phyloP scores from a whole-genome alignment of 2,329 filamentous ascomycete genomes.

The Alternaria triticina region DNA sequence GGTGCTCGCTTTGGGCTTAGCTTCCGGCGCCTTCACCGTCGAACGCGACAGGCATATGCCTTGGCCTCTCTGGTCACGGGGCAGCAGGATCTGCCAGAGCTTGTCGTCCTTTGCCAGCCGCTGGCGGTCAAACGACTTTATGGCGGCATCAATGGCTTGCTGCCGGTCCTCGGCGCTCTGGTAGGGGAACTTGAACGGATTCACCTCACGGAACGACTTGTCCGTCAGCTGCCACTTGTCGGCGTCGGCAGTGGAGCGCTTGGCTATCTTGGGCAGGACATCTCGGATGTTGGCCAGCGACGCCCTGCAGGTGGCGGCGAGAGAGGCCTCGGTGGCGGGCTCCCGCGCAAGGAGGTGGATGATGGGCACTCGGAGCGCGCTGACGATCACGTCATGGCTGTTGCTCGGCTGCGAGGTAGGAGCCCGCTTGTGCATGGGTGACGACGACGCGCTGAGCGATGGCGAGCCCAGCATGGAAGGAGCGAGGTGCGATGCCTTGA shows the following conservation, averaged over 20 bases:
- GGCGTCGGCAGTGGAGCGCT: constrained; percentile 56
- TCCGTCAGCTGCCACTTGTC: constrained; percentile 58
- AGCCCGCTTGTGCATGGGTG: constrained; percentile 41
- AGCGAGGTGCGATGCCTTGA: constrained; percentile 44
- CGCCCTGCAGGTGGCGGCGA: constrained; percentile 42
- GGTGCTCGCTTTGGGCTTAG: constrained; percentile 43
- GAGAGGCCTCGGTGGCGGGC: constrained; percentile 37
- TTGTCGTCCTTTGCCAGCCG: constrained; percentile 65
- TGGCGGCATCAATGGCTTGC: constrained; percentile 66
- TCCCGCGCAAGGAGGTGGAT: constrained; percentile 61
- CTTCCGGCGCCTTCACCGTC: constrained; percentile 55
- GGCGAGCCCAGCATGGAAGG: constrained; percentile 50
- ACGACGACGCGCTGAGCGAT: constrained; percentile 46
- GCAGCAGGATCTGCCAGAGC: constrained; percentile 67
- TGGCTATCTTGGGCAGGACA: constrained; percentile 58
- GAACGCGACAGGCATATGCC: constrained; percentile 66
- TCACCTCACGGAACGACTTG: constrained; percentile 66
- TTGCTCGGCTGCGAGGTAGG: constrained; percentile 52
- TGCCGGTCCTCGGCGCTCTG: constrained; percentile 62
- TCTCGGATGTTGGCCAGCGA: constrained; percentile 38
- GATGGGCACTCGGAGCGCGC: constrained; percentile 54
- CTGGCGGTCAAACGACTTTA: constrained; percentile 68
- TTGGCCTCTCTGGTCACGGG: constrained; percentile 66
- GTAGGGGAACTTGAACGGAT: constrained; percentile 68
- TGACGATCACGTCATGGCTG: constrained; percentile 39